These are phyloP conservation scores for Barnettozyma californica DNA, from an alignment of 805 yeast genomes.

Conservation along the genomic window DNA sequence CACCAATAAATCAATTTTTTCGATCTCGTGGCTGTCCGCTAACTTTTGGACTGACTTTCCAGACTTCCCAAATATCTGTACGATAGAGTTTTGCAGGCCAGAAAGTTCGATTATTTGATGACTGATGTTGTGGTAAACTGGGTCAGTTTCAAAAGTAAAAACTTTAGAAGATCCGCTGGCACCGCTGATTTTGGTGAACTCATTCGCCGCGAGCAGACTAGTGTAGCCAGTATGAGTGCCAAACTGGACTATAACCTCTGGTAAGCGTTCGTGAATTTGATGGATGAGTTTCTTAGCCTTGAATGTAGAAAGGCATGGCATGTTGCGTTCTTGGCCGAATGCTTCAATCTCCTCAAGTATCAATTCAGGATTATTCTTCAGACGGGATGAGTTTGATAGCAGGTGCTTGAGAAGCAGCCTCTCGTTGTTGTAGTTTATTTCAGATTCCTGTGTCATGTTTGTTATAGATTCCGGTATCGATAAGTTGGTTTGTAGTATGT, in stretches of 20 bases:
- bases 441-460: conserved; percentile 1
- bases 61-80: conserved; percentile 14
- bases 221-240: conserved; percentile 21
- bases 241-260: conserved; percentile 19
- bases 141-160: conserved; percentile 19
- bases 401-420: conserved; percentile 6
- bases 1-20: conserved; percentile 31
- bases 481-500: no score
- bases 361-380: conserved; percentile 15
- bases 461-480: not conserved
- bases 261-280: conserved; percentile 7
- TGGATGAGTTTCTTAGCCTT: conserved; percentile 8
- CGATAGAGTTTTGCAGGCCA: conserved; percentile 16
- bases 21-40: conserved; percentile 12
- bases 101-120: conserved; percentile 15
- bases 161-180: conserved; percentile 6
- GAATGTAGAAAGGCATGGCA: conserved; percentile 5
- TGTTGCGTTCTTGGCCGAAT: conserved; percentile 1
- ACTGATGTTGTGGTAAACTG: conserved; percentile 9
- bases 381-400: conserved; percentile 2
- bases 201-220: conserved; percentile 14
- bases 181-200: conserved; percentile 9
- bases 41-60: conserved; percentile 11
- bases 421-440: not conserved
- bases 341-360: conserved; percentile 14